Base-by-base conservation (phyloP, 352 stramenopile genomes). In the Phytophthora nicotianae region DNA sequence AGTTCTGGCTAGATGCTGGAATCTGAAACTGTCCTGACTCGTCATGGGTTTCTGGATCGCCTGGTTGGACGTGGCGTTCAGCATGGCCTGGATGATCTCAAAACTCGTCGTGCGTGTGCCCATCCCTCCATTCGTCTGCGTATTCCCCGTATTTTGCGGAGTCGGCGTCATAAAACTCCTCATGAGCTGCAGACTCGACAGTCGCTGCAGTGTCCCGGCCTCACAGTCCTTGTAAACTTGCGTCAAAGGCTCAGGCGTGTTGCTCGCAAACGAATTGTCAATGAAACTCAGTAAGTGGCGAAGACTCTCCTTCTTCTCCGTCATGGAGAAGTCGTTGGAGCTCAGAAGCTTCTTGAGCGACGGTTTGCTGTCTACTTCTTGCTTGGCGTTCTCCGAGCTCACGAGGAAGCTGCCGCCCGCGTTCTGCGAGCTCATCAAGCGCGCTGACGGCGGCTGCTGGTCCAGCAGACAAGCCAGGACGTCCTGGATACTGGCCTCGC, bases 21-120 rank as follows among this genome's bases (percentile, higher is more conserved):
- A 95, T 16, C 86, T 81, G 67, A 95, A 95, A 48, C 82, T 92
- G 52, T 95, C 86, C 46, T 95, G 86, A 54, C 82, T 92, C 16
- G 80, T 92, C 86, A 95, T 95, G 42, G 86, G 86, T 55, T 91
- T 92, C 50, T 95, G 86, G 54, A 95, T 92, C 16, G 79, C 83
- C 48, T 90, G 77, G 62, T 95, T 95, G 32, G 82, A 91, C 19
- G 79, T 93, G 14, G 86, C 83, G 50, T 92, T 95, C 24, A 95
- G 77, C 77, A 95, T 95, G 23, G 83, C 84, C 65, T 95, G 86
- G 47, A 95, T 92, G 52, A 95, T 91, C 62, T 95, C 86, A 33
- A 95, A 95, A 58, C 86, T 95, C 32, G 85, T 95, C 0, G 85
- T 95, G 29, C 86, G 82, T 16, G 43, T 80, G 1, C 83, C 83